phyloP scores from a whole-genome alignment of 306 rosid species.

The Lathyrus oleraceus region DNA sequence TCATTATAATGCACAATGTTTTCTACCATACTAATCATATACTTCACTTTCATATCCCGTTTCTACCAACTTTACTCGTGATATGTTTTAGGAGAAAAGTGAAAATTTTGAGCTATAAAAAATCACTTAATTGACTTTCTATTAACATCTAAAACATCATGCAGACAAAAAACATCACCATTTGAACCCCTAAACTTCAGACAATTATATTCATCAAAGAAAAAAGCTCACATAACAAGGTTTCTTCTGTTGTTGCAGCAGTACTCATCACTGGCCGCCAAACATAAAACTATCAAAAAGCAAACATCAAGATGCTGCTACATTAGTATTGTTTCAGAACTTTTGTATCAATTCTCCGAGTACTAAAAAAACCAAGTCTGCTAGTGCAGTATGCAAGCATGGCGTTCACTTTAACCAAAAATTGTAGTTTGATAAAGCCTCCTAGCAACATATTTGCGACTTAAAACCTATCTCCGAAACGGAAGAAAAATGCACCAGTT shows the following conservation, averaged over 20 bases:
- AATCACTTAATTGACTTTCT: neutral
- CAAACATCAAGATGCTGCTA: neutral
- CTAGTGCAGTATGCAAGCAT: neutral
- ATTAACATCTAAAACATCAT: neutral
- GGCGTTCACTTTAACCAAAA: slow-evolving; percentile 34
- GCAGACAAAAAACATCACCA: neutral
- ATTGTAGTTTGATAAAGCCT: slow-evolving; percentile 34
- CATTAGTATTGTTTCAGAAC: slow-evolving; percentile 22
- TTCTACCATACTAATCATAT: no score
- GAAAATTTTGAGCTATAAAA: neutral
- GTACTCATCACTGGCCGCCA: slow-evolving; percentile 23
- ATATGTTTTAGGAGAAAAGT: neutral
- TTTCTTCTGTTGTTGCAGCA: slow-evolving; percentile 8
- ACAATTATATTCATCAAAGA: neutral
- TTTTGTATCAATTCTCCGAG: slow-evolving; percentile 5
- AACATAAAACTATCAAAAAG: slow-evolving; percentile 20
- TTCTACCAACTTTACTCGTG: no score
- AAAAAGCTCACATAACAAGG: neutral
- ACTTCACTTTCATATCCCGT: no score
- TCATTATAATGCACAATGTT: no score
- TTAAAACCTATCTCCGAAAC: slow-evolving; percentile 95
- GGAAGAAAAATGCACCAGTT: slow-evolving; percentile 88
- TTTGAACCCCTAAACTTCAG: neutral
- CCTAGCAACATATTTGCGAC: slow-evolving; percentile 29
- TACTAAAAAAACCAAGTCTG: neutral